Evolutionary conservation across 2,329 filamentous ascomycete species (phyloP), one percentile per base, ranked within the genome.

Genomic region (Fusarium nisikadoi): DNA sequence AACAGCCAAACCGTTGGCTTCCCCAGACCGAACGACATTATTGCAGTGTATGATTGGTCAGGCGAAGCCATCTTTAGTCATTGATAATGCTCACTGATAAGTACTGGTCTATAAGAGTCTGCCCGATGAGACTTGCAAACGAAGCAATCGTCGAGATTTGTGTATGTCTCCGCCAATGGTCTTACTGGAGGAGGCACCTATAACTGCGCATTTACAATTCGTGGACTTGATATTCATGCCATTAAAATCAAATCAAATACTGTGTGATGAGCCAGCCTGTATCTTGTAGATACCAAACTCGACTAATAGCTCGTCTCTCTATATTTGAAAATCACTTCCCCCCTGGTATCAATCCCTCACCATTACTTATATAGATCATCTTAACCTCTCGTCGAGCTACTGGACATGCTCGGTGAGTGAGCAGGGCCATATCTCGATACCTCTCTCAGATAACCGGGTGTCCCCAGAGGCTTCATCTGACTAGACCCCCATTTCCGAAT

Each of bases 361-460:
- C 8, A 25, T 31, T 20, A 8, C 10, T 16, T 10, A 2, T n/a
- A 8, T 42, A 14, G 1, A 39, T 16, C 23, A 23, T 16, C 5
- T 3, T 52, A 45, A 13, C 39, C 19, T 46, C 25, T 36, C 20
- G 20, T 68, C 10, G 43, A 46, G 45, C 25, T 5, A 16, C 31
- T 52, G 6, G 39, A 39, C 35, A 23, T 45, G 6, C 39, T 45
- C 1, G 41, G 35, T 10, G 43, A 58, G 16, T 20, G 23, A 9
- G 63, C 65, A 4, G 64, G 42, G 5, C 62, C 71, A 53, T 64
- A 76, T 43, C 31, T 68, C 16, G 75, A 76, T 13, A 38, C 49
- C n/a, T 77, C 53, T 17, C 69, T 62, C 31, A 77, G 31, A 33
- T 77, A 61, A 5, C 73, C 73, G 8, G 75, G 74, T 2, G 75